Evolutionary conservation across 2,329 filamentous ascomycete genomes (phyloP), one percentile per base, ranked within the genome.

Genomic region (Ascocoryne sarcoides): DNA sequence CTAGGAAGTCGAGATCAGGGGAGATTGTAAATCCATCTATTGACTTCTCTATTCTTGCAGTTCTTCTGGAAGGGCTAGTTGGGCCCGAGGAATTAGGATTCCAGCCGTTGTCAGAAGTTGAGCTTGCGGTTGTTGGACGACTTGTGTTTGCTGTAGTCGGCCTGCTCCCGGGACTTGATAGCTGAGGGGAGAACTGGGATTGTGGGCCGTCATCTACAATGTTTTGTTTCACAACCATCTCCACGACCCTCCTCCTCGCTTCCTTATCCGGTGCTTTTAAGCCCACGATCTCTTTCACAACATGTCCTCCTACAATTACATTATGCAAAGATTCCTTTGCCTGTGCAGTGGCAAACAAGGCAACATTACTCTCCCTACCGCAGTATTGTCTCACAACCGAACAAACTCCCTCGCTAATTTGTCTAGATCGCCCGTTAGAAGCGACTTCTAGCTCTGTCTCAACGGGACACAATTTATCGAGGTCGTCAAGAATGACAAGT

Each of bases 381-480:
- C 89, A 95, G 59, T 90, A 89, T 56, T 95, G 84, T 41, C 81
- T 76, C 1, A 90, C 84, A 49, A 92, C 79, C 1, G 83, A 78
- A 57, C 85, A 84, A 4, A 98, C 73, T 1, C 87, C 78, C 61
- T 98, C 92, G 58, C 89, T 95, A 42, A 95, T 78, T 54, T 96
- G 89, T 23, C 88, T 78, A 59, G 89, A 96, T 48, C 90, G 77
- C 14, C 86, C 86, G 56, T 98, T 96, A 52, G 96, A 88, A 44
- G 88, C 89, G 46, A 87, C 87, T 61, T 95, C 87, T 10, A 98
- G 71, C 60, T 98, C 92, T 0, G 89, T 95, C 63, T 98, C 93
- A 1, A 81, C 82, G 0, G 92, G 90, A 57, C 90, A 96, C 1
- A 98, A 70, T 55, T 86, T 87, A 62, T 98, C 92, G 5, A 98